Conservation (phyloP, 768 basidiomycete genomes). For the Mycena metata region DNA sequence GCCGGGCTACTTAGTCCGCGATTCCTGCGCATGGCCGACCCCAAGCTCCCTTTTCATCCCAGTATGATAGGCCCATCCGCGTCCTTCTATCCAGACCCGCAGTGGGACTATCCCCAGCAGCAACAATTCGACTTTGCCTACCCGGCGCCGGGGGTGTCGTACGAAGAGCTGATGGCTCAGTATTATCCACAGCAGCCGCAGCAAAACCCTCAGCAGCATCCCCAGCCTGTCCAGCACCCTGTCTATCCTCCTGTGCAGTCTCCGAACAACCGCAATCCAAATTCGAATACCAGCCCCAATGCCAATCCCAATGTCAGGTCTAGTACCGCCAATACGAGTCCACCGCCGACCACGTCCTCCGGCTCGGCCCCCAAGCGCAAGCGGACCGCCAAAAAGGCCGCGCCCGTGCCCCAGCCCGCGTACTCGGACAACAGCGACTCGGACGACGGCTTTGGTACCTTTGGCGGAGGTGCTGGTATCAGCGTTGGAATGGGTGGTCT, state of each 20-base stretch:
- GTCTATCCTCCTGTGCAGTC: conserved; percentile 37
- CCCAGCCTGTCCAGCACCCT: conserved; percentile 6
- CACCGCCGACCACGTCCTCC: conserved; percentile 19
- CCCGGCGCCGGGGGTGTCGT: conserved; percentile 35
- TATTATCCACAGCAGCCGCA: conserved; percentile 44
- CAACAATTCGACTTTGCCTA: conserved; percentile 36
- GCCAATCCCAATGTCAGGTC: conserved; percentile 33
- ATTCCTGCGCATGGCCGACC: conserved; percentile 7
- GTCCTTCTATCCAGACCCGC: conserved; percentile 67
- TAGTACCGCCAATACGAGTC: conserved; percentile 27
- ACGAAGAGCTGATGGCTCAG: conserved; percentile 38
- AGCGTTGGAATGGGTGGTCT: conserved; percentile 63
- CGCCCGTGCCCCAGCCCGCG: conserved; percentile 35
- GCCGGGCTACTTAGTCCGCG: conserved; percentile 8
- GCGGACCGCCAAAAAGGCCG: conserved; percentile 45
- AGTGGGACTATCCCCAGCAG: conserved; percentile 36
- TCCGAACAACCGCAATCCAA: conserved; percentile 29
- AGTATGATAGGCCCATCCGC: conserved; percentile 68
- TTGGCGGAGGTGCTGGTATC: conserved; percentile 51
- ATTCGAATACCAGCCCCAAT: conserved; percentile 28
- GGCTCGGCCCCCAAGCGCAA: conserved; percentile 43
- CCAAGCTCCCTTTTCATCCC: conserved; percentile 14
- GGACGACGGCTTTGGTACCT: conserved; percentile 52
- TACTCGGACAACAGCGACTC: conserved; percentile 51
- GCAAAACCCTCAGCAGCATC: conserved; percentile 24